Evolutionary conservation across 2,329 filamentous ascomycete genomes (phyloP).

Genomic region (Talaromyces sp.): DNA sequence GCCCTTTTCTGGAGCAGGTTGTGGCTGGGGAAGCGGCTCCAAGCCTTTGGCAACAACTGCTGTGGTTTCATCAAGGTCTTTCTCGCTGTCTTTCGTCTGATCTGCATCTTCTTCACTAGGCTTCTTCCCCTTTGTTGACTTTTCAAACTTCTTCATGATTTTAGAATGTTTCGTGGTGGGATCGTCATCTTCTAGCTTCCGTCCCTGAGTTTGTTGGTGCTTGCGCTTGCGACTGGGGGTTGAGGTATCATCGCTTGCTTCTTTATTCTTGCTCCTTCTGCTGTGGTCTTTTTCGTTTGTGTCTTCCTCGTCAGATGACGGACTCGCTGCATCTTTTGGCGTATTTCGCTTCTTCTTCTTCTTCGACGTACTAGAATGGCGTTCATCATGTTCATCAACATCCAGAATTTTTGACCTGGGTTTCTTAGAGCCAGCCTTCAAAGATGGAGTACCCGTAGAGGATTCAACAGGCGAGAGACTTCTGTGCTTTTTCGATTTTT

Average conservation of each 20-base stretch:
- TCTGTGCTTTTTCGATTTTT: background rate
- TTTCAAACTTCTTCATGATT: constrained; percentile 36
- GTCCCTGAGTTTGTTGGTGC: constrained; percentile 17
- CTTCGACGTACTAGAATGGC: background rate
- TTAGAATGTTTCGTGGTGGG: constrained; percentile 28
- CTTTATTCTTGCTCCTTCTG: constrained; percentile 18
- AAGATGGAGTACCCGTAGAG: background rate
- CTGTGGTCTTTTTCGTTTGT: background rate
- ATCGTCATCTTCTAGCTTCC: constrained; percentile 20
- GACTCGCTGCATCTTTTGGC: background rate
- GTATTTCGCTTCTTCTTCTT: background rate
- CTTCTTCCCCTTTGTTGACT: constrained; percentile 23
- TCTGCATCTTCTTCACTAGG: constrained; percentile 13
- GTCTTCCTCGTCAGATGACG: background rate
- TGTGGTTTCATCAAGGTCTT: constrained; percentile 17
- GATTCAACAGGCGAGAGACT: background rate
- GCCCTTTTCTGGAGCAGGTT: constrained; percentile 52
- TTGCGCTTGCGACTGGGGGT: constrained; percentile 22
- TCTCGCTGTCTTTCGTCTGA: constrained; percentile 10
- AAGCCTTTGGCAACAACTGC: constrained; percentile 52
- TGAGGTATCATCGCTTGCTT: constrained; percentile 16
- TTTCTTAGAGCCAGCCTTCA: background rate
- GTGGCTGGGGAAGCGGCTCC: constrained; percentile 72
- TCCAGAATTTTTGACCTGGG: background rate
- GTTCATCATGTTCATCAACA: background rate